Percentiles rank a stretch among this genome's conserved stretches.
Evolutionary conservation across 257 asterid genomes (phyloP).

Genomic region (Nicotiana knightiana): DNA sequence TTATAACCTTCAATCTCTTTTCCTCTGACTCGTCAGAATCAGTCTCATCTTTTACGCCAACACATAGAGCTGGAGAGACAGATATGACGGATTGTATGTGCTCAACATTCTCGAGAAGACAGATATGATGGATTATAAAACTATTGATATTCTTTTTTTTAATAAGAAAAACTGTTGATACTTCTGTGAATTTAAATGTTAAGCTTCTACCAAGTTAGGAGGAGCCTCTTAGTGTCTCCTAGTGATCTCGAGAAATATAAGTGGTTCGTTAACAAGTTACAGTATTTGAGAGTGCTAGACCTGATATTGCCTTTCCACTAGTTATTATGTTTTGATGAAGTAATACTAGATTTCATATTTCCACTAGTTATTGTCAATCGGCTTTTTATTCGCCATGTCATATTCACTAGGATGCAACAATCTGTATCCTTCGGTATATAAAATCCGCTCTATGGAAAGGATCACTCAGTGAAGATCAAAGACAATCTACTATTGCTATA

Average conservation of each 20-base stretch:
- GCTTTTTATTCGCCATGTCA: neutral
- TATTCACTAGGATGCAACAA: neutral
- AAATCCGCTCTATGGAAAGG: neutral
- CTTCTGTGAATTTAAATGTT: neutral
- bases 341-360: too few relatives aligned
- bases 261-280: neutral
- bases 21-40: too few relatives aligned
- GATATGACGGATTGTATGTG: too few relatives aligned
- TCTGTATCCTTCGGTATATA: neutral
- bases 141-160: neutral
- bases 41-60: too few relatives aligned
- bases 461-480: neutral
- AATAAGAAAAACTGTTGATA: neutral
- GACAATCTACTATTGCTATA: neutral
- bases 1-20: too few relatives aligned
- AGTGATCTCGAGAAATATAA: neutral
- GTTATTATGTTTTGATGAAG: too few relatives aligned
- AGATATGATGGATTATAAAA: neutral
- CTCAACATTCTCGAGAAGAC: neutral
- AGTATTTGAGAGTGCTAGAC: neutral
- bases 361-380: neutral
- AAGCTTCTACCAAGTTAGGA: neutral
- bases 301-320: neutral
- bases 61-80: too few relatives aligned
- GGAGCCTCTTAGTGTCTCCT: neutral